Base-by-base conservation (phyloP, 1,284 basidiomycete species). In the Leccinum variabile region DNA sequence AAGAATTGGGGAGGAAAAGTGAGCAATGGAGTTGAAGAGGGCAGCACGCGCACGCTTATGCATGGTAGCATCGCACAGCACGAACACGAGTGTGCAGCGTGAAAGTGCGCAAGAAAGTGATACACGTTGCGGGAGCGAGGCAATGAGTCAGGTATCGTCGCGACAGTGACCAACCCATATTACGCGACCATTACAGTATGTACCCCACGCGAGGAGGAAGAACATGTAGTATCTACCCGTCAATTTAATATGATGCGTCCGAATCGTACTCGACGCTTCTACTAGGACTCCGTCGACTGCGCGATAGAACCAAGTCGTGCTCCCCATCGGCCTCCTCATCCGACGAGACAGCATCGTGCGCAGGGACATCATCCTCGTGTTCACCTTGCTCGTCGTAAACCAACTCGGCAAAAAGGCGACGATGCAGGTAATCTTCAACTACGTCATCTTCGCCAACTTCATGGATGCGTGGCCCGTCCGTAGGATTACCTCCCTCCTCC, bases 11-110 rank as follows among this genome's bases (percentile, higher is more conserved):
- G 8, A 56, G 56, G 59, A 50, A 55, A 46, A 49, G 67, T 59
- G 61, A 67, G 59, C 56, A 56, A 54, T 52, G 63, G 37, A 18
- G 64, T 57, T 59, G 66, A 62, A 65, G 63, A 65, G 63, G 63
- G 69, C 59, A 61, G 54, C 35, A 65, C 59, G 70, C 67, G 69
- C 62, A 73, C 65, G 49, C 65, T 74, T 63, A 35, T 59, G 70
- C 75, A 75, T 69, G 72, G 60, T 60, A 46, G 61, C 63, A 68
- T 56, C 57, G 62, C 70, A 73, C 67, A 65, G 71, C 68, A 72
- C 55, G 44, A 56, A 54, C 72, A 73, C 75, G 75, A 75, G 72
- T 72, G 70, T 74, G 69, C 66, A 9, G 60, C 60, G 73, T 75
- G 71, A 68, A 70, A 59, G 28, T 57, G 57, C 44, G 59, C 35